Evolutionary conservation across 129 eudicot genomes (phyloP).

Genomic region (Arctium minus): DNA sequence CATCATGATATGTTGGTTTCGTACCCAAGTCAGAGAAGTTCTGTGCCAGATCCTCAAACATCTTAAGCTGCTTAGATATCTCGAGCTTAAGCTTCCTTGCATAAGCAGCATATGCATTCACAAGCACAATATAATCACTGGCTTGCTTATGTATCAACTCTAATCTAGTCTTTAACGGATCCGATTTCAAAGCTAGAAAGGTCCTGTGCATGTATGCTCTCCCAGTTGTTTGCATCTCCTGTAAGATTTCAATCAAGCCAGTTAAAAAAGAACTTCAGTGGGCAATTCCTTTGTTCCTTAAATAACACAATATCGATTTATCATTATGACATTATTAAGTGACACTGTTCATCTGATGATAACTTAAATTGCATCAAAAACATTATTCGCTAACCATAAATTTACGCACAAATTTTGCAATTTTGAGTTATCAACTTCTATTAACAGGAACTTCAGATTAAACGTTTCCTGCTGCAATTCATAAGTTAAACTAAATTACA

Average conservation of each 20-base stretch:
- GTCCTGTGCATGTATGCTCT: constrained; percentile 52
- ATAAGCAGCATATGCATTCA: constrained; percentile 69
- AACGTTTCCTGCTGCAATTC: neutral
- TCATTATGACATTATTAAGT: neutral
- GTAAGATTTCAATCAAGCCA: constrained; percentile 20
- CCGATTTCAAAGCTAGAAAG: constrained; percentile 63
- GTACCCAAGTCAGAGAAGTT: constrained; percentile 37
- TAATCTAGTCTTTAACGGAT: constrained; percentile 62
- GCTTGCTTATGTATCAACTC: constrained; percentile 68
- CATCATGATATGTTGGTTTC: constrained; percentile 49
- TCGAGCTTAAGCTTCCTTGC: constrained; percentile 73
- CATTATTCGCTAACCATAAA: neutral
- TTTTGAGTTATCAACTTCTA: neutral
- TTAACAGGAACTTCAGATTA: neutral
- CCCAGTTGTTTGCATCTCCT: constrained; percentile 53
- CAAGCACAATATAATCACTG: constrained; percentile 58
- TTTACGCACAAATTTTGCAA: neutral
- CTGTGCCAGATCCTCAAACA: constrained; percentile 61
- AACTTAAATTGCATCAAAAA: neutral
- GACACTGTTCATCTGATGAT: neutral
- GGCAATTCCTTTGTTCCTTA: neutral
- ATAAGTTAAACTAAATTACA: neutral
- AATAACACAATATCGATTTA: neutral
- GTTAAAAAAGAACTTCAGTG: neutral
- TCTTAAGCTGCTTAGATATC: constrained; percentile 52